These are phyloP conservation scores for Sambucus nigra DNA, from an alignment of 129 eudicot species.

Conservation along the genomic window DNA sequence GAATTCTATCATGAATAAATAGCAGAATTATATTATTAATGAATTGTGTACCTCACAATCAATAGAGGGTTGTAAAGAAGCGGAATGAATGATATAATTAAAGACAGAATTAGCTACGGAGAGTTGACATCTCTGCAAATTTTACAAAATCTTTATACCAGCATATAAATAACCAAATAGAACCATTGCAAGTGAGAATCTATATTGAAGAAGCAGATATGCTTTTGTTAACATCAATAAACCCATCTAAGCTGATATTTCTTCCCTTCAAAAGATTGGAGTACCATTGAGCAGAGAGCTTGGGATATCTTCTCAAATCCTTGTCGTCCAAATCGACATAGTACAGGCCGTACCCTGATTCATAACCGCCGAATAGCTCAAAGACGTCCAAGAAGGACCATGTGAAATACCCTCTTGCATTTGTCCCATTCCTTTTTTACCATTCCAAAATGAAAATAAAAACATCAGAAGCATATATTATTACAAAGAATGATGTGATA, in stretches of 20 bases:
- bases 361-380: constrained; percentile 33
- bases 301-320: constrained; percentile 24
- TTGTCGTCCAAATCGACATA: constrained; percentile 33
- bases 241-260: not conserved
- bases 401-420: constrained; percentile 30
- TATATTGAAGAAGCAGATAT: not conserved
- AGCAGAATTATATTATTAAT: too few relatives aligned
- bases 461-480: not conserved
- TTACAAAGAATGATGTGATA: too few relatives aligned
- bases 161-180: too few relatives aligned
- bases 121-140: too few relatives aligned
- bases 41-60: too few relatives aligned
- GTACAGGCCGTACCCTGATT: constrained; percentile 24
- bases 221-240: not conserved
- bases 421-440: constrained; percentile 33
- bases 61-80: too few relatives aligned
- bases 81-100: too few relatives aligned
- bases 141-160: too few relatives aligned
- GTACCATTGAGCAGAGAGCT: constrained; percentile 32
- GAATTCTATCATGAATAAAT: too few relatives aligned
- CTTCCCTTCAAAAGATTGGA: constrained; percentile 29
- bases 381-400: constrained; percentile 36
- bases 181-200: too few relatives aligned
- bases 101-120: too few relatives aligned
- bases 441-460: not conserved